Evolutionary conservation across 306 rosid genomes (phyloP).

Genomic region (Cucurbita pepo): DNA sequence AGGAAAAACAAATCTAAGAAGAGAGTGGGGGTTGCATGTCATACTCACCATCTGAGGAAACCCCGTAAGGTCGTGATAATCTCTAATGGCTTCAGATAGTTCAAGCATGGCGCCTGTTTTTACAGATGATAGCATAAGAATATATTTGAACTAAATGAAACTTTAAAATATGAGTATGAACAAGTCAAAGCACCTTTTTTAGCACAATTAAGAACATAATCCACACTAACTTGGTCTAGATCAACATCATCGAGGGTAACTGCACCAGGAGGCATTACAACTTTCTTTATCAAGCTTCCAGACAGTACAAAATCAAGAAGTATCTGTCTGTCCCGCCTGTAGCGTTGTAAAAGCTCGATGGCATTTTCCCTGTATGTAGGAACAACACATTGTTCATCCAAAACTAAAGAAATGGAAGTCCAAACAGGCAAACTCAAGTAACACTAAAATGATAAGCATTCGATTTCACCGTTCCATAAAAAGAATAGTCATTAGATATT

Average conservation of each 20-base stretch:
- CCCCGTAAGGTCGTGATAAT: constrained; percentile 77
- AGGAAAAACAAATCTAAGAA: background rate
- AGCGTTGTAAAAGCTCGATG: constrained; percentile 68
- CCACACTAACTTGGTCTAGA: constrained; percentile 96
- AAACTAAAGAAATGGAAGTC: background rate
- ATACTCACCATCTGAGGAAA: constrained; percentile 72
- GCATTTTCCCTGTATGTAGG: constrained; percentile 43
- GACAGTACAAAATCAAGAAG: constrained; percentile 88
- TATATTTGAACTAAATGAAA: background rate
- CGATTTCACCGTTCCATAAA: background rate
- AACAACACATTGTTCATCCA: constrained; percentile 3
- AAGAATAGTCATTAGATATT: background rate
- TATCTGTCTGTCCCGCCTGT: constrained; percentile 66
- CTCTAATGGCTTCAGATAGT: constrained; percentile 94
- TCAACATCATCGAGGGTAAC: constrained; percentile 93
- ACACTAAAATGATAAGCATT: background rate
- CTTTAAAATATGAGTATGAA: background rate
- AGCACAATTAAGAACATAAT: constrained; percentile 80
- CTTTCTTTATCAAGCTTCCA: constrained; percentile 87
- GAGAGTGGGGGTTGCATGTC: background rate
- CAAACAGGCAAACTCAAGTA: background rate
- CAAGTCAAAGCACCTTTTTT: constrained; percentile 38
- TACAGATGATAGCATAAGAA: background rate
- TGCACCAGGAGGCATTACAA: constrained; percentile 95
- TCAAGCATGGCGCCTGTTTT: constrained; percentile 76